Conservation (phyloP, 768 basidiomycete species). For the Brasilioporus rufonigricans region DNA sequence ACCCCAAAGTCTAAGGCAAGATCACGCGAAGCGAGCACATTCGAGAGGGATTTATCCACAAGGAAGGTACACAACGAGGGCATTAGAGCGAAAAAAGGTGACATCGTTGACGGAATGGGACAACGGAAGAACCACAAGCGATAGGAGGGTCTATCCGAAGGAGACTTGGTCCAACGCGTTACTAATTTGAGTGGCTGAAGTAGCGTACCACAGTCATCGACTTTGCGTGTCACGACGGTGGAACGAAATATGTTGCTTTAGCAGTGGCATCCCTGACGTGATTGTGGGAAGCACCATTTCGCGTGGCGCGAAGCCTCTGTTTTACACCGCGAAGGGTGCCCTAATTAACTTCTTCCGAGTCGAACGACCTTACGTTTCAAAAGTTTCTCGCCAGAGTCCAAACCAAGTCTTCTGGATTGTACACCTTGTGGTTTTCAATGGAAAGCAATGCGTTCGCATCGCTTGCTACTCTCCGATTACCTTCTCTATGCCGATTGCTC, state of each 20-base stretch:
- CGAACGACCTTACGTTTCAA: constrained; percentile 12
- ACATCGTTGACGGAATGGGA: constrained; percentile 49
- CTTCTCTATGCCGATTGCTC: constrained; percentile 56
- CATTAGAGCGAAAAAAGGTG: constrained; percentile 61
- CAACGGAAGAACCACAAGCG: constrained; percentile 47
- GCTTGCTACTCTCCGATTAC: constrained; percentile 55
- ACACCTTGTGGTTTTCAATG: constrained; percentile 27
- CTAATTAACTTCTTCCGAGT: constrained; percentile 21
- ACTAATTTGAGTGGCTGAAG: not conserved
- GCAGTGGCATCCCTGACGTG: constrained; percentile 6
- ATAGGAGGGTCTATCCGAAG: constrained; percentile 5
- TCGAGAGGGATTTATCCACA: constrained; percentile 60
- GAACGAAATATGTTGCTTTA: not conserved
- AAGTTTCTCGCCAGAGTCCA: constrained; percentile 8
- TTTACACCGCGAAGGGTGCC: constrained; percentile 17
- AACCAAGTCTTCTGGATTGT: not conserved
- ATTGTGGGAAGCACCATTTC: constrained; percentile 26
- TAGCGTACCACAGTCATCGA: not conserved
- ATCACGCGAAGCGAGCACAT: constrained; percentile 39
- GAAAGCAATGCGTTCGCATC: constrained; percentile 48
- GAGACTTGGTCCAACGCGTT: not conserved
- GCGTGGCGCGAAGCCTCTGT: constrained; percentile 25
- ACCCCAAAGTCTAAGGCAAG: constrained; percentile 31
- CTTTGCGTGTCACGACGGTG: too few relatives aligned
- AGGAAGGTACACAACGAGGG: constrained; percentile 50